phyloP scores from a whole-genome alignment of 192 early-diverging fungal species.

The Nowakowskiella sp. region DNA sequence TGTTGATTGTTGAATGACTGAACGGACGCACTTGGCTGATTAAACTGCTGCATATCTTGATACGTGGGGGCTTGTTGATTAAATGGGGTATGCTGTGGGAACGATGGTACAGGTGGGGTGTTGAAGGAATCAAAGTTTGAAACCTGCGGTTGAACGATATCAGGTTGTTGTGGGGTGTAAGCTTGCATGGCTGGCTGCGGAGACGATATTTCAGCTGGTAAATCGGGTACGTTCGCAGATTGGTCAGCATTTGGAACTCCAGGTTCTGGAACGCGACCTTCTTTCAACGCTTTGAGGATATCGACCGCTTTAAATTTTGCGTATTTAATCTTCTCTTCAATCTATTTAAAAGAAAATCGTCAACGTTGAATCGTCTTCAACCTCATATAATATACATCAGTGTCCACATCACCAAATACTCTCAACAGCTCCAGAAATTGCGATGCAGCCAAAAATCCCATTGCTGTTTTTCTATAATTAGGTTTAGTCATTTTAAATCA shows the following conservation, averaged over 20 bases:
- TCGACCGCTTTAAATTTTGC: conserved; percentile 93
- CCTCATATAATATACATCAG: conserved; percentile 43
- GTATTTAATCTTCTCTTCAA: conserved; percentile 86
- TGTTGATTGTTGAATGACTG: too few species aligned
- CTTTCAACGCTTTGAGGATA: conserved; percentile 82
- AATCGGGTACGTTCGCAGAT: not conserved
- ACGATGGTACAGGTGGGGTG: not conserved
- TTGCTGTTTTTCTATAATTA: conserved; percentile 66
- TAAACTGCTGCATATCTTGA: conserved; percentile 12
- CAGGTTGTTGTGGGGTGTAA: not conserved
- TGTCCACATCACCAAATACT: conserved; percentile 68
- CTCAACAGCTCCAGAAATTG: conserved; percentile 82
- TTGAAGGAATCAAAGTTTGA: not conserved
- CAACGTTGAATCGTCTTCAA: too few species aligned
- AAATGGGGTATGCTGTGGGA: too few species aligned
- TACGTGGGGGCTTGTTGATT: too few species aligned
- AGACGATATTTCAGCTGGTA: not conserved
- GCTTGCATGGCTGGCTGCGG: conserved; percentile 1
- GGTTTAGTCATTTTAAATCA: too few species aligned
- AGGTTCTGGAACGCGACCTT: conserved; percentile 63
- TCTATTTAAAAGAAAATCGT: conserved; percentile 19
- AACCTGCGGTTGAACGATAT: not conserved
- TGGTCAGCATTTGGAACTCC: conserved; percentile 40
- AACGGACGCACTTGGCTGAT: too few species aligned
- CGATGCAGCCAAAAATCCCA: conserved; percentile 74